Evolutionary conservation across 352 stramenopile species (phyloP).

Genomic region (Globisporangium polare): DNA sequence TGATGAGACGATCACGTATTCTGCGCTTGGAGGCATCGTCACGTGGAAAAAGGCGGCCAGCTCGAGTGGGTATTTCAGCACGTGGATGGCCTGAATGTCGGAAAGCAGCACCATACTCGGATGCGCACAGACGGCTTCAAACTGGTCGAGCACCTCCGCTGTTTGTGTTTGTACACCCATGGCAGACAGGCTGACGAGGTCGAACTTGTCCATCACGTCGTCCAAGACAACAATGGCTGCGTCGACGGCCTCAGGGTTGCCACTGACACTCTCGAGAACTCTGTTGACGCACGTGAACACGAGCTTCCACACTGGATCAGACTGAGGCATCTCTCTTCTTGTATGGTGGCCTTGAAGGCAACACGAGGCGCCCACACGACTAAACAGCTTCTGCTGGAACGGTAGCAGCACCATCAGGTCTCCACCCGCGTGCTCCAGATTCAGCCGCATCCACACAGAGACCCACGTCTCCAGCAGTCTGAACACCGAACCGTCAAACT

Average conservation of each 20-base stretch:
- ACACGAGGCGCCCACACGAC: slow-evolving; percentile 21
- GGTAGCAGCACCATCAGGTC: slow-evolving; percentile 31
- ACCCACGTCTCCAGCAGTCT: slow-evolving; percentile 41
- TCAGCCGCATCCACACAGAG: slow-evolving; percentile 38
- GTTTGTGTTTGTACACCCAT: slow-evolving; percentile 10
- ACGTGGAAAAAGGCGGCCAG: slow-evolving; percentile 34
- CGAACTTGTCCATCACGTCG: slow-evolving; percentile 31
- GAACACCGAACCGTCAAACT: slow-evolving; percentile 35
- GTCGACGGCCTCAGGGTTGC: slow-evolving; percentile 9
- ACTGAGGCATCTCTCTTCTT: not conserved
- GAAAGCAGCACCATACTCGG: slow-evolving; percentile 17
- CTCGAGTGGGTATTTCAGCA: slow-evolving; percentile 45
- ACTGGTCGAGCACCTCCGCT: slow-evolving; percentile 18
- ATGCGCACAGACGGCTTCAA: slow-evolving; percentile 15
- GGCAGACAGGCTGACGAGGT: slow-evolving; percentile 33
- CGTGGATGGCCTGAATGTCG: slow-evolving; percentile 21
- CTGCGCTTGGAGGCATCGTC: slow-evolving; percentile 8
- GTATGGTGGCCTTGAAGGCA: not conserved
- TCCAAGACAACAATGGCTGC: slow-evolving; percentile 33
- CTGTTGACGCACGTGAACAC: slow-evolving; percentile 25
- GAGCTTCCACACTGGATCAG: slow-evolving; percentile 22
- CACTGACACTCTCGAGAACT: slow-evolving; percentile 10
- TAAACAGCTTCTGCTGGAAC: slow-evolving; percentile 51
- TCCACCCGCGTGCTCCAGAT: slow-evolving; percentile 20
- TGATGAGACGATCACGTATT: not conserved